Conservation (phyloP, 192 early-diverging fungal species). For the Coemansia sp. region DNA sequence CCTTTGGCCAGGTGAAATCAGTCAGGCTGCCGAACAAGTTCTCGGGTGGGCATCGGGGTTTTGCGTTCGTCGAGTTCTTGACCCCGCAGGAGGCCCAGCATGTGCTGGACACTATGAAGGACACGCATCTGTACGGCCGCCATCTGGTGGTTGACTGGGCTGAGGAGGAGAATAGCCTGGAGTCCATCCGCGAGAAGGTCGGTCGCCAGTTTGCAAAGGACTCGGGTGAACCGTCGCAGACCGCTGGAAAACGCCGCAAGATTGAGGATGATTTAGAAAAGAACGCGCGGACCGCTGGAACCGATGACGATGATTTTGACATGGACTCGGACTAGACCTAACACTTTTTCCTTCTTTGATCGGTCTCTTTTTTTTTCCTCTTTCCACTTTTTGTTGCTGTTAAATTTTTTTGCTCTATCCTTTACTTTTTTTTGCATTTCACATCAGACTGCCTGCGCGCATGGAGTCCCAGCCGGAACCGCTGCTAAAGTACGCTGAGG, state of each 20-base stretch:
- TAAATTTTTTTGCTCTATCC: too few species aligned
- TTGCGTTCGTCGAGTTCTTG: conserved; percentile 96
- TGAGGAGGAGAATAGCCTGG: conserved; percentile 67
- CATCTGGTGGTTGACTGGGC: conserved; percentile 97
- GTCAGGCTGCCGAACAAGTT: conserved; percentile 94
- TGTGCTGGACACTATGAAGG: conserved; percentile 79
- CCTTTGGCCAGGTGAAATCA: conserved; percentile 93
- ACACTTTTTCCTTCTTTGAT: too few species aligned
- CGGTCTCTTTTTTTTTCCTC: too few species aligned
- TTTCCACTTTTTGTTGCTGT: too few species aligned
- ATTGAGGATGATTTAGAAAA: conserved; percentile 55
- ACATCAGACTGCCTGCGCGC: neutral
- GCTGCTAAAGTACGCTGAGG: conserved; percentile 42
- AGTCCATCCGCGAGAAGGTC: conserved; percentile 82
- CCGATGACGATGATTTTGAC: conserved; percentile 13
- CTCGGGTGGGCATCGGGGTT: conserved; percentile 91
- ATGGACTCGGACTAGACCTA: conserved; percentile 33
- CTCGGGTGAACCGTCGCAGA: conserved; percentile 54
- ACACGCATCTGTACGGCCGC: conserved; percentile 96
- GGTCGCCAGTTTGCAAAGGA: conserved; percentile 73
- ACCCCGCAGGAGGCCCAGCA: conserved; percentile 93
- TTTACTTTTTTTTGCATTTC: conserved; percentile 8
- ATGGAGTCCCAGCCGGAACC: conserved; percentile 32
- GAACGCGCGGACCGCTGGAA: too few species aligned
- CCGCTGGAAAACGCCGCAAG: conserved; percentile 59